phyloP scores from a whole-genome alignment of 176 grass and related monocot species.

The Elymus sibiricus region DNA sequence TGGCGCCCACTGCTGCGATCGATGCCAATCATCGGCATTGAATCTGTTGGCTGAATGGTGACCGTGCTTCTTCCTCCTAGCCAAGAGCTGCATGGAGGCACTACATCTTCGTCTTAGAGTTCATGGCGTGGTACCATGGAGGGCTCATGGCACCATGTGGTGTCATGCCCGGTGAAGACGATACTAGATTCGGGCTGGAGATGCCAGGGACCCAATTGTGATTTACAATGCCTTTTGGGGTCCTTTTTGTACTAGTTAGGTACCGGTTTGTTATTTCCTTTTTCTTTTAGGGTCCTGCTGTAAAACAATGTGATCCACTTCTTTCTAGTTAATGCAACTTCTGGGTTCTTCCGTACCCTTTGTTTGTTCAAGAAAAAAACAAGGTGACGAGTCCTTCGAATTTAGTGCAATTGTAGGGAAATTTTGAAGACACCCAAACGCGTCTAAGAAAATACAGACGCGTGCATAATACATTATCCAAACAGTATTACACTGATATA shows the following conservation, averaged over 20 bases:
- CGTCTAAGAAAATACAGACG: background rate
- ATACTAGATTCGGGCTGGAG: background rate
- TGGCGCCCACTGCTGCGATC: accelerated
- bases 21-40: background rate
- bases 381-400: background rate
- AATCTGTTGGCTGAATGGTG: background rate
- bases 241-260: background rate
- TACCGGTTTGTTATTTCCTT: background rate
- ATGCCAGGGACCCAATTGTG: background rate
- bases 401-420: background rate
- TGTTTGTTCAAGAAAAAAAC: background rate
- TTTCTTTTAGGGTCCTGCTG: background rate
- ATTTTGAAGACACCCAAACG: background rate
- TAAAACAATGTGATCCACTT: background rate
- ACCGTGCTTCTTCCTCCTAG: background rate
- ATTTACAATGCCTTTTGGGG: background rate
- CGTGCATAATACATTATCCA: background rate
- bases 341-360: background rate
- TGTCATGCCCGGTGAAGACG: background rate
- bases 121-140: background rate
- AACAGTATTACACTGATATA: constrained; percentile 16
- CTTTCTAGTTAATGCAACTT: background rate
- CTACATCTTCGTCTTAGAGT: background rate
- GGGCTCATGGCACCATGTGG: background rate
- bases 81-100: background rate